These are phyloP conservation scores for Fusarium sublunatum DNA, from an alignment of 2,329 filamentous ascomycete genomes.

Conservation along the genomic window DNA sequence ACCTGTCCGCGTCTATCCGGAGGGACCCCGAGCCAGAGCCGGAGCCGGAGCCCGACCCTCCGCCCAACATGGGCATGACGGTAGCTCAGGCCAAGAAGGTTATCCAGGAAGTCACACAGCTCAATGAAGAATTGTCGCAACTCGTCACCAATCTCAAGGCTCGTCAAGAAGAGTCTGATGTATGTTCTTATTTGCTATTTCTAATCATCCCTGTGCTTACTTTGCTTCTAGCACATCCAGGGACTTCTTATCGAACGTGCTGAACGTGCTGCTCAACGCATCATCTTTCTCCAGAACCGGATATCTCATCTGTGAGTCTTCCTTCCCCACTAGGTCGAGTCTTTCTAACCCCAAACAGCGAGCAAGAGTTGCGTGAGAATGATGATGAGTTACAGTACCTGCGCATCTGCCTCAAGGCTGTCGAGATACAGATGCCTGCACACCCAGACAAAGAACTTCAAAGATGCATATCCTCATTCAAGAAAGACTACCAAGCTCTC, in stretches of 20 bases:
- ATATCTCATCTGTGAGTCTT: constrained; percentile 65
- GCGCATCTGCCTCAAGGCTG: constrained; percentile 70
- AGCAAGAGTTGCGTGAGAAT: constrained; percentile 65
- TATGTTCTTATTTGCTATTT: constrained; percentile 46
- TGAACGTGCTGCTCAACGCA: constrained; percentile 67
- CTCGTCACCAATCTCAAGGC: constrained; percentile 63
- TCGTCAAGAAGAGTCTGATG: constrained; percentile 70
- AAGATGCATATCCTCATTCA: constrained; percentile 70
- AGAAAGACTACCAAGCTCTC: constrained; percentile 65
- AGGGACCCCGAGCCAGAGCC: constrained; percentile 46
- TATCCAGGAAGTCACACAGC: constrained; percentile 52
- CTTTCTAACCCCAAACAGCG: constrained; percentile 53
- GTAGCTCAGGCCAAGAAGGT: constrained; percentile 53
- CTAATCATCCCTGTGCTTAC: constrained; percentile 44
- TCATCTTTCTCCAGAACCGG: constrained; percentile 69
- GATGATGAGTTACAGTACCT: constrained; percentile 71
- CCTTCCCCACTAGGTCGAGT: not conserved
- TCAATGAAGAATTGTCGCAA: constrained; percentile 62
- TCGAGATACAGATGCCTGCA: constrained; percentile 68
- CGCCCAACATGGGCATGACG: constrained; percentile 49
- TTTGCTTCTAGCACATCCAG: constrained; percentile 66
- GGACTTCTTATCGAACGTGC: constrained; percentile 68
- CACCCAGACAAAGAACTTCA: constrained; percentile 67
- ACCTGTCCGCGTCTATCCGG: constrained; percentile 53
- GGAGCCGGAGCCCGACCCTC: constrained; percentile 45